Evolutionary conservation across 768 basidiomycete species (phyloP).

Genomic region (Suillus fuscotomentosus): DNA sequence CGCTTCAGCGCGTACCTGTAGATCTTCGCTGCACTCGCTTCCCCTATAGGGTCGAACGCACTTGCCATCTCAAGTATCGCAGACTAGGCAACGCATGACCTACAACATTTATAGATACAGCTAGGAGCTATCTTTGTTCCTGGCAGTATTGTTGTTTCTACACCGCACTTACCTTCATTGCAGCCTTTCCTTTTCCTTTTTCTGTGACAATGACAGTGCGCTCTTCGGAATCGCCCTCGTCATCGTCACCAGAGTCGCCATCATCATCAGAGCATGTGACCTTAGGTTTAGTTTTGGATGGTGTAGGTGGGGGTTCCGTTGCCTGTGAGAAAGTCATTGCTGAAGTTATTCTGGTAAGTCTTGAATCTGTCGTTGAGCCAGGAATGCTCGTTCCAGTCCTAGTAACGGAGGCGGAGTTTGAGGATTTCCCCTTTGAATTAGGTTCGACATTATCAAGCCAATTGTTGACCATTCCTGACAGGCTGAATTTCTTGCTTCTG

Average conservation of each 20-base stretch:
- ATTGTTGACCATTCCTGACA: slow-evolving; percentile 1
- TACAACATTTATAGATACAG: no score
- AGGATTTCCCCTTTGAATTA: background rate
- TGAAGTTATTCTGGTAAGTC: background rate
- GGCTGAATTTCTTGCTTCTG: slow-evolving; percentile 1
- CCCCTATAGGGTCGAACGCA: no score
- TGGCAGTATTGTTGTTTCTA: no score
- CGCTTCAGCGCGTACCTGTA: no score
- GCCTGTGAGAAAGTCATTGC: background rate
- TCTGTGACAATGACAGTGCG: background rate
- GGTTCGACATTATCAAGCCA: background rate
- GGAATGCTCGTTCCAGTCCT: background rate
- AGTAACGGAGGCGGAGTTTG: background rate
- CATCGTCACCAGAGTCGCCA: rapidly evolving
- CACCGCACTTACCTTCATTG: background rate
- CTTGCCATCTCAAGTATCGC: no score
- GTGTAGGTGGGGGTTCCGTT: background rate
- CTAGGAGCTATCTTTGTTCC: no score
- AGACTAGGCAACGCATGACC: no score
- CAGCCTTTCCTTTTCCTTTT: background rate
- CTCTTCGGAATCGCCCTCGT: background rate
- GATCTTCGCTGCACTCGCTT: no score
- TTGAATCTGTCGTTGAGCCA: background rate
- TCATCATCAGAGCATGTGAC: background rate
- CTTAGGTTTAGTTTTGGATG: background rate